Percentiles rank a stretch among this genome's conserved stretches.
phyloP scores from a whole-genome alignment of 1,139 yeast species.

The Lodderomyces beijingensis region DNA sequence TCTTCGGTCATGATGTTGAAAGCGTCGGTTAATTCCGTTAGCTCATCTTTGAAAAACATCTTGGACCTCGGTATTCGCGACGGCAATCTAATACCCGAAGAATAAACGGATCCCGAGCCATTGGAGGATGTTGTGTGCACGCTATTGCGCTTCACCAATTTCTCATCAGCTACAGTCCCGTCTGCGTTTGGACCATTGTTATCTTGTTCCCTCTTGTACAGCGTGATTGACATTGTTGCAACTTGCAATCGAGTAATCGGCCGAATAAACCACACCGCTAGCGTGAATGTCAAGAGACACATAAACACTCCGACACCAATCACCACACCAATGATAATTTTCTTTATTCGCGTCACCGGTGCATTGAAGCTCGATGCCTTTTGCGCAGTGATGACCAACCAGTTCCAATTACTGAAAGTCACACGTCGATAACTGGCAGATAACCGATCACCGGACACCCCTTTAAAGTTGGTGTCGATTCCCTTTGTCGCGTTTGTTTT shows the following conservation, averaged over 20 bases:
- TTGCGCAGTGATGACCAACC: slow-evolving; percentile 77
- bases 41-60: slow-evolving; percentile 72
- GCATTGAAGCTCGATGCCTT: slow-evolving; percentile 52
- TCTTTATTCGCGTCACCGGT: slow-evolving; percentile 60
- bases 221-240: slow-evolving; percentile 68
- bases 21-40: slow-evolving; percentile 81
- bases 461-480: slow-evolving; percentile 35
- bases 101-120: slow-evolving; percentile 27
- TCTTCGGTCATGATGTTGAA: slow-evolving; percentile 91
- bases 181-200: slow-evolving; percentile 1
- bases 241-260: slow-evolving; percentile 79
- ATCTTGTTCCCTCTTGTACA: slow-evolving; percentile 23
- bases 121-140: slow-evolving; percentile 22
- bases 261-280: slow-evolving; percentile 79
- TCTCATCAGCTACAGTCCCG: slow-evolving; percentile 4
- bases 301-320: slow-evolving; percentile 76
- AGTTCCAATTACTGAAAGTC: slow-evolving; percentile 38
- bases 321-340: slow-evolving; percentile 73
- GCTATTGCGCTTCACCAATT: slow-evolving; percentile 13
- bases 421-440: slow-evolving; percentile 72
- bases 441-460: slow-evolving; percentile 41
- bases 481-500: slow-evolving; percentile 1
- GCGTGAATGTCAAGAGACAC: slow-evolving; percentile 69
- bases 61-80: slow-evolving; percentile 53
- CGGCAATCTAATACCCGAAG: slow-evolving; percentile 42